Conservation (phyloP, 176 grass and related monocot species). For the Triticum dicoccoides region DNA sequence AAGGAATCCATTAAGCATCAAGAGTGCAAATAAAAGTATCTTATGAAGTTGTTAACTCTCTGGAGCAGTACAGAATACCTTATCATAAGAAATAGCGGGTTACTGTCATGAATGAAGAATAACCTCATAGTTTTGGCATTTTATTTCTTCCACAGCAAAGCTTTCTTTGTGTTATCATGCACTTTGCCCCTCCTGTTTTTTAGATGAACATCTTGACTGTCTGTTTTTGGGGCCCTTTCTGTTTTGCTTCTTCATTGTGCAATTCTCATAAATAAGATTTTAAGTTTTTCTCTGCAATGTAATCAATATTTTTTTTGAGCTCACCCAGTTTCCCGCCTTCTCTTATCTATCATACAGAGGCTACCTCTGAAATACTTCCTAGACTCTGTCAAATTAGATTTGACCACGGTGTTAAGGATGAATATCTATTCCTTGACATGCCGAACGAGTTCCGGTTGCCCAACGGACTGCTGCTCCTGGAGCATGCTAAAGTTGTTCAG, state of each 20-base stretch:
- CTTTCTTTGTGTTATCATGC: neutral
- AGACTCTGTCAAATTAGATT: conserved; percentile 98
- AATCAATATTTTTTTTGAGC: conserved; percentile 3
- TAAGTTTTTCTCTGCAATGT: neutral
- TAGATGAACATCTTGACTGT: neutral
- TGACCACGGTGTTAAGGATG: conserved; percentile 87
- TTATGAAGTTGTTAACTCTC: neutral
- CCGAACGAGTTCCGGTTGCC: conserved; percentile 76
- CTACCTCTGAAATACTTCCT: conserved; percentile 88
- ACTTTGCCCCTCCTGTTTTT: neutral
- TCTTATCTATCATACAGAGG: conserved; percentile 51
- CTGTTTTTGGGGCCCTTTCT: neutral
- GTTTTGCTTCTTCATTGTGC: neutral
- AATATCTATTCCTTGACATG: conserved; percentile 80
- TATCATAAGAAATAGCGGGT: neutral
- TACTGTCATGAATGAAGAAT: neutral
- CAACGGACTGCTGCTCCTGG: conserved; percentile 77
- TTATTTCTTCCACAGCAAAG: neutral
- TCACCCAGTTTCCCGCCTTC: neutral
- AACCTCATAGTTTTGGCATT: neutral
- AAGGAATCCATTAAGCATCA: neutral
- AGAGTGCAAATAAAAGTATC: neutral
- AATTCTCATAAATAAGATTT: conserved; percentile 7
- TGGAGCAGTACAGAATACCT: neutral
- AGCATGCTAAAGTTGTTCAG: conserved; percentile 87